Base-by-base conservation (phyloP, 257 asterid species). In the Haberlea rhodopensis region DNA sequence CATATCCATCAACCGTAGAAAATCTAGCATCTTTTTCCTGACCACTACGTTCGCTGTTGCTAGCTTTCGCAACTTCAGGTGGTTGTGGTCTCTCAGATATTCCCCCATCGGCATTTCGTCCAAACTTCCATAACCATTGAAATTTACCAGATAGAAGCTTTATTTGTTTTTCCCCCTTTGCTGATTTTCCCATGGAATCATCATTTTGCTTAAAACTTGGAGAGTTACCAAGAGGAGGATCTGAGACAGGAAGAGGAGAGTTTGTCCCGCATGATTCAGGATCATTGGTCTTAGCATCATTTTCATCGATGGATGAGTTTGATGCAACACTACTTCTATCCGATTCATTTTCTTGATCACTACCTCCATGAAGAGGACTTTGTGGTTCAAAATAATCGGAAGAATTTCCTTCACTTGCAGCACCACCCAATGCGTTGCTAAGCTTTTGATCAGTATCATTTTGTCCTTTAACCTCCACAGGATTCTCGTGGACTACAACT, bases 241-340 rank as follows among this genome's bases (percentile, higher is more conserved):
- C 70, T 11, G 87, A 64, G 34, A 75, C 66, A 25, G 85, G 80
- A 78, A 76, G 78, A 58, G 69, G 65, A 6, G 75, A 72, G 63
- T 57, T 52, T 7, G 27, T 51, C 56, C 56, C 25, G 21, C 21
- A 19, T 2, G 31, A 56, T 37, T 59, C 75, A 60, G 71, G 69
- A 31, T 62, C 19, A 46, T n/a, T 68, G 5, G 63, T 46, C 61
- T 69, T 78, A 0, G 72, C 65, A 53, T 77, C 79, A 68, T 66
- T 76, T 73, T 80, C 88, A 60, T 76, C 84, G 25, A 76, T 26
- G 22, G 74, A 76, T 8, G 76, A 83, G 73, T 82, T 80, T 27
- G 94, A 88, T 6, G 83, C 86, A 63, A 83, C 82, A 20, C 91
- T 88, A 53, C 91, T 85, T 76, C 84, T 69, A 46, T 73, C 95